A percentile compares a stretch with the other conserved stretches of the same genome.
Conservation (phyloP, 495 filamentous ascomycete genomes). For the Cairneyella variabilis region DNA sequence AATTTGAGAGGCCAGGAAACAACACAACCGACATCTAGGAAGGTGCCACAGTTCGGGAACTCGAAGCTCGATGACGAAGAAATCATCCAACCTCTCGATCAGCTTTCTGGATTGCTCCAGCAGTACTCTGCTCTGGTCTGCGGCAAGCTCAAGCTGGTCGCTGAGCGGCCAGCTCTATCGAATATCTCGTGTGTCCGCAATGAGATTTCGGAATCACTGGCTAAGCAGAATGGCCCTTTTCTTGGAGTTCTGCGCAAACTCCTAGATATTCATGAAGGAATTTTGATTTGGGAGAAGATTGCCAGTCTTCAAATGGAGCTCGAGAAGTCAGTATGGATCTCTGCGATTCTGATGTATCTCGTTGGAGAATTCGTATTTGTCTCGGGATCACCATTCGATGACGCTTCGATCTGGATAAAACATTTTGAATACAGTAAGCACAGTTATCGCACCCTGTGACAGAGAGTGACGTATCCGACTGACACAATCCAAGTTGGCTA, state of each 20-base stretch:
- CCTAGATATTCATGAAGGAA: background rate
- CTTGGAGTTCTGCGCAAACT: background rate
- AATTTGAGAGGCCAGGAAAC: too few species aligned
- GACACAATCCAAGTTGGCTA: background rate
- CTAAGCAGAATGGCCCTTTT: background rate
- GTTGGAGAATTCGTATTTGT: background rate
- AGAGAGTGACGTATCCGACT: background rate
- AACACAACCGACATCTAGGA: background rate
- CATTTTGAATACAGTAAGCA: background rate
- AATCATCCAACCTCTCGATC: background rate
- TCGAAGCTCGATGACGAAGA: background rate
- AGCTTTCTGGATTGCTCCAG: background rate
- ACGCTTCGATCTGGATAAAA: background rate
- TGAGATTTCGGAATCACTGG: too few species aligned
- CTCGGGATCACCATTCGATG: slow-evolving; percentile 4
- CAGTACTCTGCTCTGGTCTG: background rate
- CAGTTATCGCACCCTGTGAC: background rate
- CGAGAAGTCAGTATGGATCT: background rate
- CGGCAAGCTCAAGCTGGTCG: too few species aligned
- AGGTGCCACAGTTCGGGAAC: background rate
- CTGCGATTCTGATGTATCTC: background rate
- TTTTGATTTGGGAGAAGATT: background rate
- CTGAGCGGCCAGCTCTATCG: too few species aligned
- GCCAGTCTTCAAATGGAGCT: background rate
- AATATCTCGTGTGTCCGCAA: too few species aligned